Conservation (phyloP, 768 basidiomycete species). For the Tylopilus balloui region DNA sequence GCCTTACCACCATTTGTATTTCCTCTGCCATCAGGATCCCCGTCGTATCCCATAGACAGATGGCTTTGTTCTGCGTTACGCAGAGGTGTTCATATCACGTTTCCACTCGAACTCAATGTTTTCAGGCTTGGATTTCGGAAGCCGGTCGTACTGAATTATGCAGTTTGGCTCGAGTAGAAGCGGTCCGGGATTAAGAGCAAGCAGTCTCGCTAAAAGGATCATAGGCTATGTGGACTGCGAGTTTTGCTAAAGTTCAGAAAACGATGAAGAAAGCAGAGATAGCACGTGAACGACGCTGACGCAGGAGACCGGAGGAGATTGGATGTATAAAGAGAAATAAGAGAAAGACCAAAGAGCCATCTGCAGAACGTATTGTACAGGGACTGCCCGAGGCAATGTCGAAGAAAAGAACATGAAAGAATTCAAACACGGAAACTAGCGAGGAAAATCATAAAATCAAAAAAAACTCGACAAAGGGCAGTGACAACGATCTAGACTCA, state of each 20-base stretch:
- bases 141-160: neutral
- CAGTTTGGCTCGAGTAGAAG: neutral
- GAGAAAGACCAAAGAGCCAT: conserved; percentile 18
- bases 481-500: conserved; percentile 2
- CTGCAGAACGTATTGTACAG: conserved; percentile 21
- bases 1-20: neutral
- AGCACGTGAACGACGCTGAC: conserved; percentile 8
- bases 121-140: too few relatives aligned
- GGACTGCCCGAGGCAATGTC: conserved; percentile 13
- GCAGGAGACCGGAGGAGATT: neutral
- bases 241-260: neutral
- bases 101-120: neutral
- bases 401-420: neutral
- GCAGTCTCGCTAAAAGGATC: conserved; percentile 12
- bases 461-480: neutral
- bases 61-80: neutral
- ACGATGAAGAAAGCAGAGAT: conserved; percentile 5
- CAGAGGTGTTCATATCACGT: neutral
- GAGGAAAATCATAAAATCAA: conserved; percentile 6
- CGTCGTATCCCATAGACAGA: neutral
- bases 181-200: conserved; percentile 11
- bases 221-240: conserved; percentile 14
- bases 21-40: neutral
- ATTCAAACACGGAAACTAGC: conserved; percentile 2
- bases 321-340: conserved; percentile 34